Conservation (phyloP, 148 eudicot genomes). For the Simmondsia chinensis region DNA sequence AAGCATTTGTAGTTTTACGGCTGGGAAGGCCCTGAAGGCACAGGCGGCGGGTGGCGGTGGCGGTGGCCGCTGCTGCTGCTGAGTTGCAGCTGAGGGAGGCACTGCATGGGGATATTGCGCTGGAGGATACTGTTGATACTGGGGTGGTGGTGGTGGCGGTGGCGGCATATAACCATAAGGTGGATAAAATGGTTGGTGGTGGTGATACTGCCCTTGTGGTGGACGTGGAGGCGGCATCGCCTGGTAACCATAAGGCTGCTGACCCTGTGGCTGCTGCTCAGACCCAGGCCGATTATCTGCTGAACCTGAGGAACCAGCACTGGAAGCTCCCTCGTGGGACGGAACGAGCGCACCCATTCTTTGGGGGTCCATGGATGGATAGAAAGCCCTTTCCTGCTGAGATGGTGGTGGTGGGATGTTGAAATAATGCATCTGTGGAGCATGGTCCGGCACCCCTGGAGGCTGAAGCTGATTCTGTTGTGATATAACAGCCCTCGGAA, state of each 20-base stretch:
- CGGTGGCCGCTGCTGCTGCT: conserved; percentile 11
- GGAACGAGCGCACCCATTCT: conserved; percentile 84
- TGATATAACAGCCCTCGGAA: conserved; percentile 86
- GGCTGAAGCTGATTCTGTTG: conserved; percentile 69
- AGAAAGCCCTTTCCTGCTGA: conserved; percentile 59
- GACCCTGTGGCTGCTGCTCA: conserved; percentile 34
- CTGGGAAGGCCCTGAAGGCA: conserved; percentile 14
- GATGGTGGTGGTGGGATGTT: conserved; percentile 67
- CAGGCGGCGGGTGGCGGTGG: conserved; percentile 10
- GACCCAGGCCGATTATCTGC: conserved; percentile 40
- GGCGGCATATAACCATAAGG: conserved; percentile 62
- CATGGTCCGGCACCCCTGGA: conserved; percentile 56
- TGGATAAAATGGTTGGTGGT: conserved; percentile 58
- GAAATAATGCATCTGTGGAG: conserved; percentile 55
- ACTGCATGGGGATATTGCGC: conserved; percentile 20
- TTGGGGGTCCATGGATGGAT: conserved; percentile 98
- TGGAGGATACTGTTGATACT: conserved; percentile 63
- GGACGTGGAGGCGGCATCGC: conserved; percentile 48
- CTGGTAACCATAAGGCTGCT: conserved; percentile 38
- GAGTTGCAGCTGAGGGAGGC: conserved; percentile 11
- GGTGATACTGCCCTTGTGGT: conserved; percentile 52
- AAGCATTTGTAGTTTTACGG: conserved; percentile 5
- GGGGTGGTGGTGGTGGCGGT: conserved; percentile 42
- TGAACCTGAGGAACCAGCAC: conserved; percentile 28
- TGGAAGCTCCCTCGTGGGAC: conserved; percentile 61